Base-by-base conservation (phyloP, 306 rosid genomes). In the Begonia masoniana region DNA sequence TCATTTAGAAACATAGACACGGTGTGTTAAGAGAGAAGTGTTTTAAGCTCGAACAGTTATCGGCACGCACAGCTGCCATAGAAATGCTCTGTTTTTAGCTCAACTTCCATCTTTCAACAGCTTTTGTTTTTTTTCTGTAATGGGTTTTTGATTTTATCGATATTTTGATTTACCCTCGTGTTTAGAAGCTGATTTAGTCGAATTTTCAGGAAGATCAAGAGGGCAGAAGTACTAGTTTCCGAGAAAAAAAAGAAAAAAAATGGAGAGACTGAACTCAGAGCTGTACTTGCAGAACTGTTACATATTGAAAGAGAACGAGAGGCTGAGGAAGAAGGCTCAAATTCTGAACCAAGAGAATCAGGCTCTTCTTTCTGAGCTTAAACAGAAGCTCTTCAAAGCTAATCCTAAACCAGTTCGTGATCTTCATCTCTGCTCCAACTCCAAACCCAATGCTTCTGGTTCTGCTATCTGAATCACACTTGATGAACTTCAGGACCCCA, bases 211-310 rank as follows among this genome's bases (percentile, higher is more conserved):
- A 60, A n/a, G n/a, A 10, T 35, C 52, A 45, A 6, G 39, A 31
- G 39, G 39, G 39, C 2, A 31, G 39, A 31, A 31, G 39, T 21
- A 21, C 24, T 21, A 21, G 24, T 42, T 48, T 42, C 54, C 56
- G 45, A 58, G 61, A 3, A 2, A n/a, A n/a, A n/a, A n/a, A n/a
- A n/a, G n/a, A n/a, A n/a, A n/a, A n/a, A n/a, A n/a, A 53, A 91
- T 92, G 99, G 99, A 92, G 50, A 81, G 93, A 59, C 66, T 92
- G 68, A 92, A 92, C 93, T 86, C 99, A 51, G 82, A 92, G 78
- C 80, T 92, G 68, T 85, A 80, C 69, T 58, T 92, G 73, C 87
- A 92, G 63, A 92, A 92, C 92, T 84, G 92, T 69, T 81, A 77
- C 87, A 92, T 92, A 77, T 74, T 86, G 96, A 75, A 83, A 51